Base-by-base conservation (phyloP, 106 monocot genomes). In the Dendrobium nobile region DNA sequence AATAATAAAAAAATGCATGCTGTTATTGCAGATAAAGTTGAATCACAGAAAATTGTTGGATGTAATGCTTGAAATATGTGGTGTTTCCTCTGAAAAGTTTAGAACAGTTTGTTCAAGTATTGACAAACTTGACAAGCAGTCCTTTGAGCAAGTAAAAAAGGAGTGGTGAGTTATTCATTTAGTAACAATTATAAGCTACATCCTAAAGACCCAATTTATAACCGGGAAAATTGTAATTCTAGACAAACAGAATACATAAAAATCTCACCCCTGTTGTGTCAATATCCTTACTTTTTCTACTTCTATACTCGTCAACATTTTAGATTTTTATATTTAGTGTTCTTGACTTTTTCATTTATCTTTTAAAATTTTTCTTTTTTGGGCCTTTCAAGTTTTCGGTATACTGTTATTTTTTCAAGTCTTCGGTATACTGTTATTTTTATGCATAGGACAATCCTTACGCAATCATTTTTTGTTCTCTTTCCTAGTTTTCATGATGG, bases 41-140 rank as follows among this genome's bases (percentile, higher is more conserved):
- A 99, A 99, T 81, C 99, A 99, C 82, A 81, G 99, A 22, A 95
- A 93, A 76, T 73, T 99, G 47, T 77, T 99, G 54, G 99, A 95
- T 88, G 99, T 91, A 13, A 99, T 99, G 95, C 84, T 99, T 75
- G 95, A 93, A 59, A 99, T 99, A 54, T 99, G 99, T 84, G 99
- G 95, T 65, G 99, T 99, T 2, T 67, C 93, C 80, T 84, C 93
- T 80, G 95, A 99, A 48, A 99, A 99, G 73, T 95, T 99, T 48
- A 90, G 99, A 89, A 99, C 95, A 33, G 99, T 99, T 47, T 99
- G 99, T 84, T 99, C 99, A 27, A 99, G 95, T 78, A 95, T 99
- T 79, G 99, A 99, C 85, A 99, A 99, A 79, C 79, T 99, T 58
- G 99, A 99, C 77, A 99, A 99, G 81, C 95, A 89, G 78, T 77